These are phyloP conservation scores for Ophiostoma sp. DNA, from an alignment of 2,329 filamentous ascomycete genomes.

Conservation along the genomic window DNA sequence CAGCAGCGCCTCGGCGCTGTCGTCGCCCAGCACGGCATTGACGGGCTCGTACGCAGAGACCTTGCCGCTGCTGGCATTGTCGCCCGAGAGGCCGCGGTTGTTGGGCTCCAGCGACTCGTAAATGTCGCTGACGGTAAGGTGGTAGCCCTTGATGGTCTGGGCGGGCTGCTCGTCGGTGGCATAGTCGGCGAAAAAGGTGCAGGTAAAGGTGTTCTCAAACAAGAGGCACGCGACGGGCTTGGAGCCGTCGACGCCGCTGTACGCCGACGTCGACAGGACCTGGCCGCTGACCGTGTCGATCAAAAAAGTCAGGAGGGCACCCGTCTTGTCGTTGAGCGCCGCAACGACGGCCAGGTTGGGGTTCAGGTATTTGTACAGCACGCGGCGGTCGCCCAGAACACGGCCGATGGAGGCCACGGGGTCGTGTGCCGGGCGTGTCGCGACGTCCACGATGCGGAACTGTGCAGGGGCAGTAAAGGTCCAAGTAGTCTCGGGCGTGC, in stretches of 20 bases:
- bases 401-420: constrained; percentile 92
- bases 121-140: constrained; percentile 79
- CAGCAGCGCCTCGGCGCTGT: constrained; percentile 36
- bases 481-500: constrained; percentile 58
- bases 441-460: constrained; percentile 64
- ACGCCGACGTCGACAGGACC: constrained; percentile 64
- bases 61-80: constrained; percentile 44
- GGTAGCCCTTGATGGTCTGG: constrained; percentile 68
- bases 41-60: constrained; percentile 71
- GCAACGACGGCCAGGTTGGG: constrained; percentile 77
- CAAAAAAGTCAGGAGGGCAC: constrained; percentile 66
- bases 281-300: constrained; percentile 82
- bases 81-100: constrained; percentile 73
- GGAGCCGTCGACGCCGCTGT: constrained; percentile 66
- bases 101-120: constrained; percentile 82
- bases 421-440: constrained; percentile 67
- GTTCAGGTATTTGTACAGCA: constrained; percentile 96
- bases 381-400: constrained; percentile 84
- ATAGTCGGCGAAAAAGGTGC: constrained; percentile 65
- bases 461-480: constrained; percentile 61
- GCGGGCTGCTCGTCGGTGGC: constrained; percentile 5
- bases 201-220: constrained; percentile 93
- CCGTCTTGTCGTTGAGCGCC: constrained; percentile 54
- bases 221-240: constrained; percentile 72
- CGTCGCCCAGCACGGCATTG: constrained; percentile 35